Conservation (phyloP, 129 eudicot genomes). For the Chrysanthemum lavandulifolium region DNA sequence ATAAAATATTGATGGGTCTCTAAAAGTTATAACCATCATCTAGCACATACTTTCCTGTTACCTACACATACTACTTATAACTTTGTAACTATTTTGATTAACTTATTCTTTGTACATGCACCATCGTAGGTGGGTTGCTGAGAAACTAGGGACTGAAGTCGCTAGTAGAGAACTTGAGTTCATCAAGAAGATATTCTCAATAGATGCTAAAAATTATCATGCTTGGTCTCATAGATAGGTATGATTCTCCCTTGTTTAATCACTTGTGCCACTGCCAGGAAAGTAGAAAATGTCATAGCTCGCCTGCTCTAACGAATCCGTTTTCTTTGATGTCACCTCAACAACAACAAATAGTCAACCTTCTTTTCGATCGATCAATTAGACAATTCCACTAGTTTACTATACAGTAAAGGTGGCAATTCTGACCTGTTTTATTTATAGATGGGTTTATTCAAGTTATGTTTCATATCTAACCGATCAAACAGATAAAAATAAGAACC, state of each 20-base stretch:
- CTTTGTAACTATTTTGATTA: background rate
- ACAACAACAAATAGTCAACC: background rate
- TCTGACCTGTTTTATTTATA: background rate
- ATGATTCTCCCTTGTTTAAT: slow-evolving; percentile 2
- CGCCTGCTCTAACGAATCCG: background rate
- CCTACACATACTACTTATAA: background rate
- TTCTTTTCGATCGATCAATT: background rate
- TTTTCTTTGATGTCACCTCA: background rate
- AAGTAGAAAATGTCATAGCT: background rate
- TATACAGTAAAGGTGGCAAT: background rate
- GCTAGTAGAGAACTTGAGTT: slow-evolving; percentile 66
- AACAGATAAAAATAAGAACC: background rate
- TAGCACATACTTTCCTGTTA: background rate
- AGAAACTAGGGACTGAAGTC: slow-evolving; percentile 73
- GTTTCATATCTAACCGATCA: background rate
- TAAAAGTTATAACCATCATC: background rate
- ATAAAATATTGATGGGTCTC: background rate
- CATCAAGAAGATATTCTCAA: slow-evolving; percentile 63
- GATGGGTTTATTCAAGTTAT: background rate
- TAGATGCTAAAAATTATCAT: slow-evolving; percentile 94
- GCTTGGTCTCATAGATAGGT: slow-evolving; percentile 99
- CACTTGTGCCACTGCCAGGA: background rate
- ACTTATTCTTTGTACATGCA: slow-evolving; percentile 56
- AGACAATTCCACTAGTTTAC: background rate
- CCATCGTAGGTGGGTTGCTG: slow-evolving; percentile 98